Conservation (phyloP, 169 alveolate species). For the Eimeria sp. region DNA sequence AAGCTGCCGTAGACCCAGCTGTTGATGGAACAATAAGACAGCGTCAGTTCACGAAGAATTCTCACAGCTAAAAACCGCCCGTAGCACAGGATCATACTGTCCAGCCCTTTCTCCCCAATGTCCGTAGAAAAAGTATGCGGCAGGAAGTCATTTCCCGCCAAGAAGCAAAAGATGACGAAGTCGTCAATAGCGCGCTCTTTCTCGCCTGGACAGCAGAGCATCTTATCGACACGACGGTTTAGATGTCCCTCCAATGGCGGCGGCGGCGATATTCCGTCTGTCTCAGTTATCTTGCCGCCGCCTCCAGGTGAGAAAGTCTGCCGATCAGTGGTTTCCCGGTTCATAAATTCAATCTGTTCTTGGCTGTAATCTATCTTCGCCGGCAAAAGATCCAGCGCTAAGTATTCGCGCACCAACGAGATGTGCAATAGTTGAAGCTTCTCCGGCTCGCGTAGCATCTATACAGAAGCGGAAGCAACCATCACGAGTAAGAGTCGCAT, state of each 20-base stretch:
- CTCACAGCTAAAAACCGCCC: conserved; percentile 64
- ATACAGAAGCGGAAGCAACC: background rate
- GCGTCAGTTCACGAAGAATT: background rate
- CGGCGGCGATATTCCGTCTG: background rate
- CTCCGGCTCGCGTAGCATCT: conserved; percentile 84
- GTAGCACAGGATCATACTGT: conserved; percentile 87
- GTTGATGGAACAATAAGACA: background rate
- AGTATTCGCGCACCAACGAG: conserved; percentile 87
- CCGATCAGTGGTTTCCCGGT: background rate
- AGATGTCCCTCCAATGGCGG: background rate
- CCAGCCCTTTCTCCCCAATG: conserved; percentile 95
- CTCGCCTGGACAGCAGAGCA: conserved; percentile 59
- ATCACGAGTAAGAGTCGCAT: background rate
- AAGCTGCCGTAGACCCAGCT: background rate
- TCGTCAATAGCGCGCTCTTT: conserved; percentile 83
- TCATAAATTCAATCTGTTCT: background rate
- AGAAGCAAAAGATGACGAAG: conserved; percentile 85
- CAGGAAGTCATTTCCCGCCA: conserved; percentile 96
- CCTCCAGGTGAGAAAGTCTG: background rate
- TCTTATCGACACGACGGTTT: background rate
- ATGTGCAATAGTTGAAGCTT: conserved; percentile 87
- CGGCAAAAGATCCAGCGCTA: conserved; percentile 60
- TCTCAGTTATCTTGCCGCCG: background rate
- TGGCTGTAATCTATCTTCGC: conserved; percentile 37
- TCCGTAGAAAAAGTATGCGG: conserved; percentile 94